A percentile compares a stretch with the other conserved stretches of the same genome.
Conservation (phyloP, 768 basidiomycete species). For the Ramaria rubella region DNA sequence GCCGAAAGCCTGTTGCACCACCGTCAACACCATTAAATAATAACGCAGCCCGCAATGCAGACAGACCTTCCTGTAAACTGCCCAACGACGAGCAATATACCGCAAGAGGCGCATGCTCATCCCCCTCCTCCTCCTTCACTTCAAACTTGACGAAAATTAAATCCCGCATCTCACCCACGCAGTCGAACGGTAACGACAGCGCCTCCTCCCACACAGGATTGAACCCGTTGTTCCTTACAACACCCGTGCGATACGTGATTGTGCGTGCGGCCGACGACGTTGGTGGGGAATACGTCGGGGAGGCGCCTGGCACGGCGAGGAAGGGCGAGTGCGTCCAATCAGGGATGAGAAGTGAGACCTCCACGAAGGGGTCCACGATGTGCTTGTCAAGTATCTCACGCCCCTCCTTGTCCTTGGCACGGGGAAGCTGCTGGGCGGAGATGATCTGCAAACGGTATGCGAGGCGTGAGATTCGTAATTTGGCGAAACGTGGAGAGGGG, state of each 20-base stretch:
- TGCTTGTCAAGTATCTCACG: slow-evolving; percentile 55
- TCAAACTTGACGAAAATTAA: slow-evolving; percentile 79
- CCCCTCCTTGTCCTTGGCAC: slow-evolving; percentile 55
- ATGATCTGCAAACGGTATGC: slow-evolving; percentile 43
- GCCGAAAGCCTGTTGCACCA: slow-evolving; percentile 62
- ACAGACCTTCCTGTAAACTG: slow-evolving; percentile 64
- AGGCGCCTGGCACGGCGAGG: too few species aligned
- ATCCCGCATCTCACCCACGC: slow-evolving; percentile 70
- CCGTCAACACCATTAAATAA: background rate
- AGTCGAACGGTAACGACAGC: slow-evolving; percentile 66
- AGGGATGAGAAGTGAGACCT: slow-evolving; percentile 70
- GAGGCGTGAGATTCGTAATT: background rate
- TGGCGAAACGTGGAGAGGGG: background rate
- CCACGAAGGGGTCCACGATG: slow-evolving; percentile 68
- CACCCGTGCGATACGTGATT: slow-evolving; percentile 49
- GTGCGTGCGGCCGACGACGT: slow-evolving; percentile 32
- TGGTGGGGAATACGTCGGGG: too few species aligned
- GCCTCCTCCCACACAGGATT: slow-evolving; percentile 84
- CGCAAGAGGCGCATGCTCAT: slow-evolving; percentile 60
- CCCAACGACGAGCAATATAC: slow-evolving; percentile 69
- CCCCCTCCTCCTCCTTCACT: slow-evolving; percentile 57
- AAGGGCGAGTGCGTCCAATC: slow-evolving; percentile 48
- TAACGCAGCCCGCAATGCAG: slow-evolving; percentile 14
- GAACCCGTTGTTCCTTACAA: slow-evolving; percentile 83
- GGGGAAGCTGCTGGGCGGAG: slow-evolving; percentile 86